Conservation (phyloP, 2,329 filamentous ascomycete genomes). For the Sordariomycetes sp. region DNA sequence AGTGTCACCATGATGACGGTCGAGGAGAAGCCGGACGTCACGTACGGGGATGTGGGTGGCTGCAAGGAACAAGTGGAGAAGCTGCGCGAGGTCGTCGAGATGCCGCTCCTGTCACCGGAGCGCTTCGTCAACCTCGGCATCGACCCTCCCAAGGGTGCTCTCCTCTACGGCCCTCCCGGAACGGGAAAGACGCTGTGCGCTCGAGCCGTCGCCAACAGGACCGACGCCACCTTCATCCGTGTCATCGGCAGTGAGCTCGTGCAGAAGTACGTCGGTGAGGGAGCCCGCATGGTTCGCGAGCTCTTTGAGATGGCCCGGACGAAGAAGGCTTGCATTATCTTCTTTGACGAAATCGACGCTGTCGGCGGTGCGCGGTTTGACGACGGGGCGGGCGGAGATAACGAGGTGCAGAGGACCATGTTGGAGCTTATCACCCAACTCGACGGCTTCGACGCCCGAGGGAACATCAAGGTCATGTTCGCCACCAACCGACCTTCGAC, state of each 20-base stretch:
- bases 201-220: conserved; percentile 92
- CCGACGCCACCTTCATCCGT: conserved; percentile 95
- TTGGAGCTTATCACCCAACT: conserved; percentile 94
- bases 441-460: conserved; percentile 89
- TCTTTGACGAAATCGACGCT: conserved; percentile 89
- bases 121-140: conserved; percentile 98
- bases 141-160: conserved; percentile 92
- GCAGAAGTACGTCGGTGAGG: conserved; percentile 98
- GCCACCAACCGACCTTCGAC: conserved; percentile 95
- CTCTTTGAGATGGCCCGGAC: conserved; percentile 99
- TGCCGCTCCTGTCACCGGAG: conserved; percentile 92
- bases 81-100: conserved; percentile 95
- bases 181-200: conserved; percentile 99
- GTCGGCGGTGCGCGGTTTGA: conserved; percentile 94
- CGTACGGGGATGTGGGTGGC: conserved; percentile 95
- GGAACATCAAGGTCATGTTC: conserved; percentile 99
- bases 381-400: conserved; percentile 91
- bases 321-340: conserved; percentile 99
- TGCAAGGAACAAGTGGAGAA: conserved; percentile 99
- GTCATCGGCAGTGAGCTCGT: conserved; percentile 97
- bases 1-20: conserved; percentile 99
- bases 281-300: conserved; percentile 95
- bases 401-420: conserved; percentile 97
- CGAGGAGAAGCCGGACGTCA: conserved; percentile 98
- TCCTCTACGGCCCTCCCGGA: conserved; percentile 92